Conservation (phyloP, 148 eudicot species). For the Nepenthes mirabilis region DNA sequence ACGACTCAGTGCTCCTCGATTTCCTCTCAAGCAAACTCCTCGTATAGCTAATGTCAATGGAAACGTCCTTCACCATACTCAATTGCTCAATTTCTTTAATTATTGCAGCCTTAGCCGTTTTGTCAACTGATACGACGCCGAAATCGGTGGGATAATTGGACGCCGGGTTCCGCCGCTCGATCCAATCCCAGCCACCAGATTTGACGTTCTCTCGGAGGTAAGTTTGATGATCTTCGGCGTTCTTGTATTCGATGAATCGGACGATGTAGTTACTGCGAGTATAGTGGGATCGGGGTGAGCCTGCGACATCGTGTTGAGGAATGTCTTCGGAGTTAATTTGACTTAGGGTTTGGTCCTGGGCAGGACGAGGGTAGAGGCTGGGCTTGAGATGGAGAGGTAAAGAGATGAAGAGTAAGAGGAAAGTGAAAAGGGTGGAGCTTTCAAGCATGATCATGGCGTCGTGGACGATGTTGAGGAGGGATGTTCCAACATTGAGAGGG, state of each 20-base stretch:
- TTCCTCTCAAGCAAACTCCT: slow-evolving; percentile 43
- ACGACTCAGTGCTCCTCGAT: slow-evolving; percentile 20
- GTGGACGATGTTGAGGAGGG: slow-evolving; percentile 14
- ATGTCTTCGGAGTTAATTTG: slow-evolving; percentile 7
- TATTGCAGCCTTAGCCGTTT: slow-evolving; percentile 14
- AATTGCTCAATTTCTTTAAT: slow-evolving; percentile 41
- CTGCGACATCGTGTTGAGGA: not conserved
- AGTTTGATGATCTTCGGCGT: slow-evolving; percentile 26
- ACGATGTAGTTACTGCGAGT: slow-evolving; percentile 42
- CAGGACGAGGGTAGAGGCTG: not conserved
- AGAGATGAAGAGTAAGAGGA: slow-evolving; percentile 23
- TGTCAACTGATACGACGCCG: slow-evolving; percentile 50
- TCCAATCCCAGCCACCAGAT: slow-evolving; percentile 61
- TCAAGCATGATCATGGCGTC: slow-evolving; percentile 31
- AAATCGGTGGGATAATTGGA: slow-evolving; percentile 73
- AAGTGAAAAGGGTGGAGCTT: slow-evolving; percentile 13
- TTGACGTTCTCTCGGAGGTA: slow-evolving; percentile 35
- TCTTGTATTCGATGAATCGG: slow-evolving; percentile 48
- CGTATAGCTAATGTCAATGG: slow-evolving; percentile 46
- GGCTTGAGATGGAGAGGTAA: slow-evolving; percentile 14
- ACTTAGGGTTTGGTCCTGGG: slow-evolving; percentile 34
- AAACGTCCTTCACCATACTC: slow-evolving; percentile 65
- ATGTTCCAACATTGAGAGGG: slow-evolving; percentile 17
- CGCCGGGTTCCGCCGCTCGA: slow-evolving; percentile 65
- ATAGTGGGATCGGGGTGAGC: slow-evolving; percentile 1